Evolutionary conservation across 2,329 filamentous ascomycete species (phyloP).

Genomic region (Talaromyces sp.): DNA sequence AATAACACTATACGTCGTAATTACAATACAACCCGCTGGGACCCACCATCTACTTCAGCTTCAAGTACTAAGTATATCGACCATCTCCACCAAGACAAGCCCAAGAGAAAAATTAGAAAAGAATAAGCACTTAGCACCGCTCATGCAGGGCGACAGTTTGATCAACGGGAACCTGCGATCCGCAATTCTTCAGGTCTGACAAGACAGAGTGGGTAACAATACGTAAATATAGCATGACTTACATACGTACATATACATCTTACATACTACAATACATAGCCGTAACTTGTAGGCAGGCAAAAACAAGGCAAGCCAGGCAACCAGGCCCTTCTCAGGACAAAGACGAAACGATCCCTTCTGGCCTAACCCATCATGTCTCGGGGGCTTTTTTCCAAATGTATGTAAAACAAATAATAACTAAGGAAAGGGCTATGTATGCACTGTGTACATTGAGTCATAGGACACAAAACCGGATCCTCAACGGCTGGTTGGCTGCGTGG

Average conservation of each 20-base stretch:
- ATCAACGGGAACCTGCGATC: neutral
- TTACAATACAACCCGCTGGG: neutral
- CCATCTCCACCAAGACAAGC: neutral
- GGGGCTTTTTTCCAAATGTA: neutral
- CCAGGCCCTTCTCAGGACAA: neutral
- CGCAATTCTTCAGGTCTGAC: neutral
- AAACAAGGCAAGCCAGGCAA: neutral
- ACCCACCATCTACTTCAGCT: neutral
- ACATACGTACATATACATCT: neutral
- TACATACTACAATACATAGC: neutral
- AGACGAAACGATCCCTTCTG: neutral
- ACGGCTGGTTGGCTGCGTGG: constrained; percentile 7
- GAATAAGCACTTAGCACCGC: neutral
- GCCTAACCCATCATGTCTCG: neutral
- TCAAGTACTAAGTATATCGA: neutral
- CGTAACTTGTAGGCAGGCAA: neutral
- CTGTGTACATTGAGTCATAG: constrained; percentile 1
- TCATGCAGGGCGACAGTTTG: constrained; percentile 2
- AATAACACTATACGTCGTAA: neutral
- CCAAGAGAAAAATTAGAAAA: neutral
- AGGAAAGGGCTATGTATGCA: constrained; percentile 2
- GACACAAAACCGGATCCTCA: neutral
- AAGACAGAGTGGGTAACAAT: neutral
- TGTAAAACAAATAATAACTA: neutral
- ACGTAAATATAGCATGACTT: neutral